phyloP scores from a whole-genome alignment of 441 rosid species.

The Macaranga tanarius region DNA sequence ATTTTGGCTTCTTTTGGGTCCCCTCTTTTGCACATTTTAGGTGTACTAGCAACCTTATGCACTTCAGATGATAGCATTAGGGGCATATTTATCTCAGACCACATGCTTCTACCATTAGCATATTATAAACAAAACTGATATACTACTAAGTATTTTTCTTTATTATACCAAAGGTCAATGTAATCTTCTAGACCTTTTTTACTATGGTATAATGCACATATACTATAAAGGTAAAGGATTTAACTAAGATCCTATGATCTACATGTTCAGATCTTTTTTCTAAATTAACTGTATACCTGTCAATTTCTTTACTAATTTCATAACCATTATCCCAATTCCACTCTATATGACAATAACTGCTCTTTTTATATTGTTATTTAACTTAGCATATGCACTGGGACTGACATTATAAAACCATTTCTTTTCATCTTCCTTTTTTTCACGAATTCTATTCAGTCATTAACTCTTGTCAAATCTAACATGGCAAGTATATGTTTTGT shows the following conservation, averaged over 20 bases:
- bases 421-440: background rate
- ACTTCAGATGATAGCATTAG: background rate
- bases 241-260: background rate
- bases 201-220: background rate
- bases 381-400: background rate
- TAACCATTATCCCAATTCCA: background rate
- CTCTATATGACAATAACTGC: background rate
- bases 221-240: background rate
- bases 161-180: background rate
- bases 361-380: background rate
- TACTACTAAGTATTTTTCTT: background rate
- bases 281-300: too few relatives aligned
- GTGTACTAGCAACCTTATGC: background rate
- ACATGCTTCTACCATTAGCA: background rate
- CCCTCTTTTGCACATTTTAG: background rate
- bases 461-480: background rate
- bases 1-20: background rate
- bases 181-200: background rate
- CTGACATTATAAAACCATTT: background rate
- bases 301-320: background rate
- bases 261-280: too few relatives aligned
- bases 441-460: background rate
- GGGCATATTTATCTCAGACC: background rate
- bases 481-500: background rate
- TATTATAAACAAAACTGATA: background rate